Percentiles rank a stretch among this genome's conserved stretches.
phyloP scores from a whole-genome alignment of 2,329 filamentous ascomycete species.

The Pseudohalonectria lignicola region DNA sequence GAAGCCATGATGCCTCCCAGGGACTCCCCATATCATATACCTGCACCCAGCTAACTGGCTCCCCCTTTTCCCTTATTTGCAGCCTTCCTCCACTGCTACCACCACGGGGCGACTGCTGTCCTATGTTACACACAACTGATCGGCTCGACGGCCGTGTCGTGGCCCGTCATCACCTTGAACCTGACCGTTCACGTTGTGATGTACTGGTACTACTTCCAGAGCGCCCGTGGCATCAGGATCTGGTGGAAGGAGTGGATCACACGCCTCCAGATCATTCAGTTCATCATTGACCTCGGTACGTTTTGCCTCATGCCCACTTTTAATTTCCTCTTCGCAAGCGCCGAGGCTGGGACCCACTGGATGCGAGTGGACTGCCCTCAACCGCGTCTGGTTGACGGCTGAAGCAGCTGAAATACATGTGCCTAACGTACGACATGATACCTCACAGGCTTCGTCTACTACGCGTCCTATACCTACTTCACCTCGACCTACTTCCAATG shows the following conservation, averaged over 20 bases:
- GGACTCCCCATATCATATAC: too few relatives aligned
- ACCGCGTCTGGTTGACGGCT: too few relatives aligned
- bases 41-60: too few relatives aligned
- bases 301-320: too few relatives aligned
- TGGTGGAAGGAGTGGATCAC: constrained; percentile 99
- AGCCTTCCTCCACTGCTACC: constrained; percentile 97
- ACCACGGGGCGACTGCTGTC: constrained; percentile 92
- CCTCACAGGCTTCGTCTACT: constrained; percentile 88
- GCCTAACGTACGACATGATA: too few relatives aligned
- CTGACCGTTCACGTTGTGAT: constrained; percentile 92
- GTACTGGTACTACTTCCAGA: constrained; percentile 99
- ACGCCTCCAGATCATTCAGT: constrained; percentile 92
- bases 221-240: constrained; percentile 84
- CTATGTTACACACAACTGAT: constrained; percentile 97
- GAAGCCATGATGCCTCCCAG: not conserved
- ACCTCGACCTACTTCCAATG: constrained; percentile 78
- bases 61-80: too few relatives aligned
- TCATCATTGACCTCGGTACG: constrained; percentile 91
- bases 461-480: constrained; percentile 98
- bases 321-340: too few relatives aligned
- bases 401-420: too few relatives aligned
- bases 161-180: constrained; percentile 90
- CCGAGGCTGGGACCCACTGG: too few relatives aligned
- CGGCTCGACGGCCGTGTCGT: constrained; percentile 85
- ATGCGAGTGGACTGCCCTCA: too few relatives aligned